Conservation (phyloP, 371 early-diverging fungal species). For the Mortierella sp. region DNA sequence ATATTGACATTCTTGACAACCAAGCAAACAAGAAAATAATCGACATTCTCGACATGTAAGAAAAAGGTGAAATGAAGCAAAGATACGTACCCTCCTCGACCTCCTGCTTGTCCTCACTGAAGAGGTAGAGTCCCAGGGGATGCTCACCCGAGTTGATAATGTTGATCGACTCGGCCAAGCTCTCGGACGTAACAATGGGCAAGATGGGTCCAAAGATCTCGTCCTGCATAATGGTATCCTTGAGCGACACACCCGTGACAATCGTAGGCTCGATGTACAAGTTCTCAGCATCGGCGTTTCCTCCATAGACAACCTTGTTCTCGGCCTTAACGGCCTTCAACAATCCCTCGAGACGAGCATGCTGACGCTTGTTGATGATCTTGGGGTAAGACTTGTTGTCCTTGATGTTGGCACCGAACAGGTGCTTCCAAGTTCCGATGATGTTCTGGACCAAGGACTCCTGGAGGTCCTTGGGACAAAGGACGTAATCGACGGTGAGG, state of each 20-base stretch:
- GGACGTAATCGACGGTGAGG: slow-evolving; percentile 85
- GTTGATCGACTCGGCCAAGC: slow-evolving; percentile 73
- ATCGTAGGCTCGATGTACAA: slow-evolving; percentile 64
- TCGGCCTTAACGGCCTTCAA: slow-evolving; percentile 63
- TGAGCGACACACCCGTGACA: slow-evolving; percentile 57
- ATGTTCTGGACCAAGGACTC: slow-evolving; percentile 62
- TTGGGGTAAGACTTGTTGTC: slow-evolving; percentile 67
- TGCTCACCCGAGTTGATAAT: slow-evolving; percentile 69
- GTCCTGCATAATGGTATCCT: slow-evolving; percentile 64
- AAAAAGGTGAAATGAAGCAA: neutral
- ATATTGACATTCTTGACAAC: neutral
- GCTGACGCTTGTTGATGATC: slow-evolving; percentile 78
- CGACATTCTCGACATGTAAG: too few relatives aligned
- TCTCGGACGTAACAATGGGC: slow-evolving; percentile 76
- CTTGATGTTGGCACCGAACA: slow-evolving; percentile 65
- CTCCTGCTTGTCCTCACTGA: slow-evolving; percentile 58
- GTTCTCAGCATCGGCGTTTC: slow-evolving; percentile 30
- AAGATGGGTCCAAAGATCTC: slow-evolving; percentile 82
- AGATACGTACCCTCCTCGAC: slow-evolving; percentile 37
- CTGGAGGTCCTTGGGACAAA: slow-evolving; percentile 69
- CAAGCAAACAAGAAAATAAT: neutral
- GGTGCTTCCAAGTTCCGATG: slow-evolving; percentile 60
- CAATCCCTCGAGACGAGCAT: slow-evolving; percentile 68
- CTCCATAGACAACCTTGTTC: slow-evolving; percentile 61
- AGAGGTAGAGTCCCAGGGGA: slow-evolving; percentile 82